phyloP scores from a whole-genome alignment of 2,329 filamentous ascomycete genomes.

The Scleromitrula shiraiana region DNA sequence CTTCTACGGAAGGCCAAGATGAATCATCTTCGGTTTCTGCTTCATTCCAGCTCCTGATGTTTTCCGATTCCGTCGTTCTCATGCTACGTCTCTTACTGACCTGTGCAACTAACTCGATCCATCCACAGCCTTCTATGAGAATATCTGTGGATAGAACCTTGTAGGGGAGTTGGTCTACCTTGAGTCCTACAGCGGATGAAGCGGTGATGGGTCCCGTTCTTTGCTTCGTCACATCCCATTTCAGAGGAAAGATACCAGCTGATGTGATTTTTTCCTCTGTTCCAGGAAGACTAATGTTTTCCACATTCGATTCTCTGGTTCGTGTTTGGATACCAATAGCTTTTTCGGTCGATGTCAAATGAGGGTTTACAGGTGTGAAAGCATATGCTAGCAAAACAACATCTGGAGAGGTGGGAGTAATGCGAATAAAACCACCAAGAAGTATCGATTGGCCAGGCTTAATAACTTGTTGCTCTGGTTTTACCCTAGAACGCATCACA shows the following conservation, averaged over 20 bases:
- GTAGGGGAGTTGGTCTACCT: conserved; percentile 67
- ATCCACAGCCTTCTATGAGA: conserved; percentile 84
- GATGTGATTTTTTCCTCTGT: conserved; percentile 51
- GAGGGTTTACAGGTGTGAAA: conserved; percentile 66
- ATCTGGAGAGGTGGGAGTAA: conserved; percentile 64
- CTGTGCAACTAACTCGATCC: conserved; percentile 83
- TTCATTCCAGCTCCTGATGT: neutral
- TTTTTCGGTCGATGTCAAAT: conserved; percentile 74
- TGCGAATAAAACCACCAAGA: conserved; percentile 76
- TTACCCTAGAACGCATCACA: conserved; percentile 70
- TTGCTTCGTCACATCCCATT: conserved; percentile 74
- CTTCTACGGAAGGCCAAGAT: conserved; percentile 65
- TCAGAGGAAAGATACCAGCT: conserved; percentile 68
- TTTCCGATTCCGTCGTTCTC: neutral
- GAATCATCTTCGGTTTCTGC: conserved; percentile 20
- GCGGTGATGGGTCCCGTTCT: conserved; percentile 67
- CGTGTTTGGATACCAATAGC: conserved; percentile 66
- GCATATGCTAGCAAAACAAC: conserved; percentile 71
- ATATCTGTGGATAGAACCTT: conserved; percentile 74
- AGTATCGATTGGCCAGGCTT: conserved; percentile 74
- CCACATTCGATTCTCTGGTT: conserved; percentile 48
- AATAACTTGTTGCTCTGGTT: conserved; percentile 64
- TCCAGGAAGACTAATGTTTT: conserved; percentile 54
- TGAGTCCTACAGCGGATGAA: conserved; percentile 52
- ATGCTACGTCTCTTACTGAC: conserved; percentile 50